Percentiles rank a stretch among this genome's conserved stretches.
Conservation (phyloP, 1,284 basidiomycete species). For the Trichosporon sp. region DNA sequence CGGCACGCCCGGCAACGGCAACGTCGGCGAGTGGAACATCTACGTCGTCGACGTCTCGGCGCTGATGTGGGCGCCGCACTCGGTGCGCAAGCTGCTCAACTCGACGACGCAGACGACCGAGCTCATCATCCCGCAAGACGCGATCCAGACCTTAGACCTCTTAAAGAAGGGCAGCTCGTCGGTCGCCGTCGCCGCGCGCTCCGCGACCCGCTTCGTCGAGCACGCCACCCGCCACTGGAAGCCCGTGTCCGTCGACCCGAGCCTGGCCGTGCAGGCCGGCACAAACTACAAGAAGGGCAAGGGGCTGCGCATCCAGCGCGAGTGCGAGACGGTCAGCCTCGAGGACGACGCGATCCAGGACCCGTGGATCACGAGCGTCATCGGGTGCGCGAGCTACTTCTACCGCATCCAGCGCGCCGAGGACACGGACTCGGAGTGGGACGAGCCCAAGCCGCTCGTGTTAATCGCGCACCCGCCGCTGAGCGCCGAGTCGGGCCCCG, state of each 20-base stretch:
- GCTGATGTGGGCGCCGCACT: slow-evolving; percentile 72
- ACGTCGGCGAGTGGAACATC: slow-evolving; percentile 18
- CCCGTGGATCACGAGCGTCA: slow-evolving; percentile 34
- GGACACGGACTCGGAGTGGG: slow-evolving; percentile 15
- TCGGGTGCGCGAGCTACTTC: slow-evolving; percentile 40
- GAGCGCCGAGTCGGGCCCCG: slow-evolving; percentile 34
- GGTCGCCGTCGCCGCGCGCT: slow-evolving; percentile 67
- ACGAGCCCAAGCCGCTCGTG: slow-evolving; percentile 25
- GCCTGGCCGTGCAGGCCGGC: slow-evolving; percentile 27
- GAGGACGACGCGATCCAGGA: slow-evolving; percentile 14
- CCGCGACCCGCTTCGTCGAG: slow-evolving; percentile 48
- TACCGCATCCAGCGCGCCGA: slow-evolving; percentile 22
- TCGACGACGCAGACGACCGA: slow-evolving; percentile 62
- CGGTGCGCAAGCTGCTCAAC: slow-evolving; percentile 71
- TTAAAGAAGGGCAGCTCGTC: slow-evolving; percentile 81
- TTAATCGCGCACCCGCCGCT: slow-evolving; percentile 43
- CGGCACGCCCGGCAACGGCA: slow-evolving; percentile 1
- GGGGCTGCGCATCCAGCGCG: slow-evolving; percentile 36
- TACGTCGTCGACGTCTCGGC: slow-evolving; percentile 82
- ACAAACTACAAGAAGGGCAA: slow-evolving; percentile 37
- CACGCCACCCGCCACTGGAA: slow-evolving; percentile 39
- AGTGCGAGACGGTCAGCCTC: slow-evolving; percentile 21
- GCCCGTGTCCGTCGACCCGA: slow-evolving; percentile 29
- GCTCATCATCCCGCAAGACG: slow-evolving; percentile 80
- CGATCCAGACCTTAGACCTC: slow-evolving; percentile 84